A percentile compares a stretch with the other conserved stretches of the same genome.
These are phyloP conservation scores for Gonapodya prolifera DNA, from an alignment of 192 early-diverging fungal species.

Conservation along the genomic window DNA sequence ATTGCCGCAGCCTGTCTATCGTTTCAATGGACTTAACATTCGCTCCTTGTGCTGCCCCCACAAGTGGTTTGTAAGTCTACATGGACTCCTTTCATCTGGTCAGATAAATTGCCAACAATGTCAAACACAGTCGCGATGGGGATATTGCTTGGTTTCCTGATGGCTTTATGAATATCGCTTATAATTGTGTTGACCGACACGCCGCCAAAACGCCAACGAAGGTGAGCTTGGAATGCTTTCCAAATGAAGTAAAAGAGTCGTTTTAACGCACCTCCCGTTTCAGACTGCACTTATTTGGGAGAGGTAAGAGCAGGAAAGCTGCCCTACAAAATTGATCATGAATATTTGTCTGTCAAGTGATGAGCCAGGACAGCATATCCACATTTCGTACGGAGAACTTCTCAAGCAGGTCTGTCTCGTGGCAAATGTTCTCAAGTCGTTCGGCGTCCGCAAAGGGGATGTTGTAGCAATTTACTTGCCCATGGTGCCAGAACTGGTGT, in stretches of 20 bases:
- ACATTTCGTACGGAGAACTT: conserved; percentile 76
- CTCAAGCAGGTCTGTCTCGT: conserved; percentile 70
- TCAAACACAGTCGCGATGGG: conserved; percentile 40
- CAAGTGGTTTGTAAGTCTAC: background rate
- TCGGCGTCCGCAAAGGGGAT: conserved; percentile 82
- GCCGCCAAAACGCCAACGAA: conserved; percentile 60
- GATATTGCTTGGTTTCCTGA: conserved; percentile 89
- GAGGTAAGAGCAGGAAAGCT: conserved; percentile 17
- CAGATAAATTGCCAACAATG: no score
- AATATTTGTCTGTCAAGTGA: no score
- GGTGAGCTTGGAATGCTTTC: conserved; percentile 58
- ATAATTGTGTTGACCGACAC: conserved; percentile 95
- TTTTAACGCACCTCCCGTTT: background rate
- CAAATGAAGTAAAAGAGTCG: background rate
- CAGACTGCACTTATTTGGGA: conserved; percentile 54
- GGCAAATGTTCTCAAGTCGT: conserved; percentile 72
- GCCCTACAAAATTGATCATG: background rate
- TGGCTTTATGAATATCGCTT: conserved; percentile 79
- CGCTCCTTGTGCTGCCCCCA: background rate
- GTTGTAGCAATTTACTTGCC: conserved; percentile 96
- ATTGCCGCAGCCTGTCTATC: background rate
- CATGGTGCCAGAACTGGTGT: conserved; percentile 86
- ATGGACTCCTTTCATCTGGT: background rate
- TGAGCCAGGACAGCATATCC: conserved; percentile 61
- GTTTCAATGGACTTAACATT: background rate